Evolutionary conservation across 225 moss, liverwort and hornwort species (phyloP).

Genomic region (Marchantia paleacea): DNA sequence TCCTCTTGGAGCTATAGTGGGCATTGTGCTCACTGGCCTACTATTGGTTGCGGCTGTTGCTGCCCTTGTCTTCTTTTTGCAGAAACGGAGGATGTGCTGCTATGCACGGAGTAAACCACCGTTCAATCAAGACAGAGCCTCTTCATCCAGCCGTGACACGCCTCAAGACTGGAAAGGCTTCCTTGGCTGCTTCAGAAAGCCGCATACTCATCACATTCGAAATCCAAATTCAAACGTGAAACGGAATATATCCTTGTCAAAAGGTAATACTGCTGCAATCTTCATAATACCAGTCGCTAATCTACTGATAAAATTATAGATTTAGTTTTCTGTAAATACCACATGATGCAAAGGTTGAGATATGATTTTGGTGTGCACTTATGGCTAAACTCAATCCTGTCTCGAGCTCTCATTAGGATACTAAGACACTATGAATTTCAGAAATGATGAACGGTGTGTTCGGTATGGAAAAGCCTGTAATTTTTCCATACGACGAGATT

Average conservation of each 20-base stretch:
- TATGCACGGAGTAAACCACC: conserved; percentile 6
- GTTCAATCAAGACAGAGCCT: neutral
- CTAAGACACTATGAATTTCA: conserved; percentile 7
- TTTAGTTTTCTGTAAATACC: neutral
- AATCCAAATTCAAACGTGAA: conserved; percentile 9
- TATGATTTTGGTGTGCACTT: neutral
- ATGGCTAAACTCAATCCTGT: neutral
- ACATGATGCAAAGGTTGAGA: neutral
- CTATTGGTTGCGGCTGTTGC: conserved; percentile 31
- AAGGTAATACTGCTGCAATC: neutral
- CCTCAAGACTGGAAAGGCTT: neutral
- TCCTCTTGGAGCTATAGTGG: conserved; percentile 30
- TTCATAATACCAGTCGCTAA: neutral
- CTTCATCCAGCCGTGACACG: neutral
- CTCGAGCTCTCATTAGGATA: neutral
- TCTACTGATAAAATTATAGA: neutral
- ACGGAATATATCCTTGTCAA: conserved; percentile 6
- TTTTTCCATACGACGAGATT: conserved; percentile 36
- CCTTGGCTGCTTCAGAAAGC: neutral
- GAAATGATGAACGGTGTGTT: conserved; percentile 24
- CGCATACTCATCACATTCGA: neutral
- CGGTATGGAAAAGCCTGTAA: conserved; percentile 26
- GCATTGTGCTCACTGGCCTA: conserved; percentile 28
- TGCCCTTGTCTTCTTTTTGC: conserved; percentile 25
- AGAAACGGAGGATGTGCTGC: conserved; percentile 26